These are phyloP conservation scores for Nicotiana rustica DNA, from an alignment of 305 asterid genomes.

Conservation along the genomic window DNA sequence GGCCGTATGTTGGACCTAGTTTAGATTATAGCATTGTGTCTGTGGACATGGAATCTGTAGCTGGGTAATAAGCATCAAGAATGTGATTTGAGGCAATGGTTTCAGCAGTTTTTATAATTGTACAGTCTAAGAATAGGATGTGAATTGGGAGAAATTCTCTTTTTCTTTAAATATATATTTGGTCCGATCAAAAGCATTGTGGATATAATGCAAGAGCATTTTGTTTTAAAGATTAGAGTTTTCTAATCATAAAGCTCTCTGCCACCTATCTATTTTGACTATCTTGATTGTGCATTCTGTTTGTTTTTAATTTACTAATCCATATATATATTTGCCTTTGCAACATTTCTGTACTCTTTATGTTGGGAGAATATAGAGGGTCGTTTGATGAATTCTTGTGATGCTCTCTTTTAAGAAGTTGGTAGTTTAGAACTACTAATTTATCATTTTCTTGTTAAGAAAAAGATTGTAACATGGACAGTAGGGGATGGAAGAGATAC, in stretches of 20 bases:
- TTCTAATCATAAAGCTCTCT: not conserved
- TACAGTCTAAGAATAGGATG: constrained; percentile 31
- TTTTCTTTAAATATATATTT: not conserved
- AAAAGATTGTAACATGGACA: too few relatives aligned
- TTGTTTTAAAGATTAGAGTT: not conserved
- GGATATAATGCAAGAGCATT: not conserved
- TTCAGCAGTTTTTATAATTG: constrained; percentile 23
- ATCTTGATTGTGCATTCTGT: too few relatives aligned
- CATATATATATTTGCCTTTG: too few relatives aligned
- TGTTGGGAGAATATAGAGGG: not conserved
- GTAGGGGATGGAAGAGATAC: too few relatives aligned
- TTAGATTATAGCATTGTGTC: constrained; percentile 31
- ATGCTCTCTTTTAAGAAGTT: not conserved
- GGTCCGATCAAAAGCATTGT: constrained; percentile 25
- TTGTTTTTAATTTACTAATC: too few relatives aligned
- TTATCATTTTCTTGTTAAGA: too few relatives aligned
- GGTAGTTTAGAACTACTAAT: too few relatives aligned
- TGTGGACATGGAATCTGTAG: constrained; percentile 25
- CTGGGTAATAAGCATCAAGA: constrained; percentile 26
- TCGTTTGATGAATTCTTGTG: not conserved
- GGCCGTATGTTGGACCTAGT: constrained; percentile 29
- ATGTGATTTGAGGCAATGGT: constrained; percentile 20
- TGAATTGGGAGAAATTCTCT: not conserved
- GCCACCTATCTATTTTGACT: not conserved
- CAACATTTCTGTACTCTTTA: too few relatives aligned